phyloP scores from a whole-genome alignment of 768 basidiomycete species.

The Leccinum barrowsii region DNA sequence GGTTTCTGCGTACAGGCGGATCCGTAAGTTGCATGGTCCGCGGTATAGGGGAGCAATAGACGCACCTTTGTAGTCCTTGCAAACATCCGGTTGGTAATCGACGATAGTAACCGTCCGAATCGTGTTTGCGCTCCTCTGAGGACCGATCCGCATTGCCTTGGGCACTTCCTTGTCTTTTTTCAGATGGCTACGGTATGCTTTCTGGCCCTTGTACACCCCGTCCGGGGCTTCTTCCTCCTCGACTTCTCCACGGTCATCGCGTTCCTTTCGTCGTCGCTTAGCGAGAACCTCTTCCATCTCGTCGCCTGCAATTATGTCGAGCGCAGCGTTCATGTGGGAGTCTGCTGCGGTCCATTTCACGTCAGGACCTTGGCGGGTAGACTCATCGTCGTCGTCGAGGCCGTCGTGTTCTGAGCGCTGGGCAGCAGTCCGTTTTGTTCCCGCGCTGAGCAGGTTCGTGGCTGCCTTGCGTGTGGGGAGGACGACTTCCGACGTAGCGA shows the following conservation, averaged over 20 bases:
- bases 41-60: constrained; percentile 16
- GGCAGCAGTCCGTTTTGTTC: constrained; percentile 59
- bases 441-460: constrained; percentile 74
- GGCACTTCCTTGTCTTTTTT: constrained; percentile 82
- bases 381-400: constrained; percentile 44
- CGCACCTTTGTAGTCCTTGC: constrained; percentile 98
- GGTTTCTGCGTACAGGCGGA: constrained; percentile 61
- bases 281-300: constrained; percentile 74
- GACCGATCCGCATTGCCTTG: constrained; percentile 84
- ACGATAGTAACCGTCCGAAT: constrained; percentile 93
- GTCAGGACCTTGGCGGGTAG: constrained; percentile 44
- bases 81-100: constrained; percentile 99
- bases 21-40: constrained; percentile 16
- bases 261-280: constrained; percentile 61
- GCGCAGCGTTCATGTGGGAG: constrained; percentile 68
- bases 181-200: constrained; percentile 75
- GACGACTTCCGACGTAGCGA: constrained; percentile 58
- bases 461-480: constrained; percentile 67
- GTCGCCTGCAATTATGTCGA: constrained; percentile 80
- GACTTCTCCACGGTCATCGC: constrained; percentile 45
- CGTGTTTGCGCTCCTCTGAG: constrained; percentile 70
- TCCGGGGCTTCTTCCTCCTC: constrained; percentile 60
- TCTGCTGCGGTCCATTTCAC: constrained; percentile 76
- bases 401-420: constrained; percentile 44
- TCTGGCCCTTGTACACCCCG: constrained; percentile 83